Conservation (phyloP, 257 asterid species). For the Sherardia arvensis region DNA sequence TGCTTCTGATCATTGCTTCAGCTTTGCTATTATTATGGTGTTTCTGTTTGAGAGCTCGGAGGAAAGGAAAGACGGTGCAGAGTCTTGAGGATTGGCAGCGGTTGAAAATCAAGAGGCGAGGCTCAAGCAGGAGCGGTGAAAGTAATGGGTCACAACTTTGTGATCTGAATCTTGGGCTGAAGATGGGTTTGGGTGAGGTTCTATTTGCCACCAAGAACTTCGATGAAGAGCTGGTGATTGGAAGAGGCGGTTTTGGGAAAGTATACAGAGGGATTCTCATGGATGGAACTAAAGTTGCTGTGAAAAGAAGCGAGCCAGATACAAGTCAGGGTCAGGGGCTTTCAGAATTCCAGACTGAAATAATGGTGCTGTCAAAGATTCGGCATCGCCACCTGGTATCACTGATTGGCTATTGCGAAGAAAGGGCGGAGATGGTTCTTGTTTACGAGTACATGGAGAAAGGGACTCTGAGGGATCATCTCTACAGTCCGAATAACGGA, state of each 20-base stretch:
- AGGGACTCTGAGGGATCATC: conserved; percentile 51
- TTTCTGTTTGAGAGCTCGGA: neutral
- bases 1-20: conserved; percentile 12
- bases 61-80: conserved; percentile 14
- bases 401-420: conserved; percentile 52
- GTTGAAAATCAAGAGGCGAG: conserved; percentile 15
- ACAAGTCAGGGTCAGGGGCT: conserved; percentile 55
- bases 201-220: conserved; percentile 38
- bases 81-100: conserved; percentile 21
- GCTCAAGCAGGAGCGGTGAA: conserved; percentile 21
- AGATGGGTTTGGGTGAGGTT: conserved; percentile 29
- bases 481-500: conserved; percentile 17
- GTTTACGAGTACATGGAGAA: conserved; percentile 61
- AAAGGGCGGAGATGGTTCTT: conserved; percentile 42
- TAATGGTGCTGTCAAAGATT: conserved; percentile 39
- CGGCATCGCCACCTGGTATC: conserved; percentile 55
- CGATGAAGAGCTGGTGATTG: conserved; percentile 27
- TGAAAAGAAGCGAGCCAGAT: conserved; percentile 50
- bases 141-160: conserved; percentile 19
- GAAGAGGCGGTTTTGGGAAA: conserved; percentile 62
- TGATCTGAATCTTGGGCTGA: conserved; percentile 39
- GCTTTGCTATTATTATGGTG: neutral
- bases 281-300: conserved; percentile 43
- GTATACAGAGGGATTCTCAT: conserved; percentile 43
- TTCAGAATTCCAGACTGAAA: conserved; percentile 49